These are phyloP conservation scores for Colletotrichum graminicola DNA, from an alignment of 2,329 filamentous ascomycete species.

Conservation along the genomic window DNA sequence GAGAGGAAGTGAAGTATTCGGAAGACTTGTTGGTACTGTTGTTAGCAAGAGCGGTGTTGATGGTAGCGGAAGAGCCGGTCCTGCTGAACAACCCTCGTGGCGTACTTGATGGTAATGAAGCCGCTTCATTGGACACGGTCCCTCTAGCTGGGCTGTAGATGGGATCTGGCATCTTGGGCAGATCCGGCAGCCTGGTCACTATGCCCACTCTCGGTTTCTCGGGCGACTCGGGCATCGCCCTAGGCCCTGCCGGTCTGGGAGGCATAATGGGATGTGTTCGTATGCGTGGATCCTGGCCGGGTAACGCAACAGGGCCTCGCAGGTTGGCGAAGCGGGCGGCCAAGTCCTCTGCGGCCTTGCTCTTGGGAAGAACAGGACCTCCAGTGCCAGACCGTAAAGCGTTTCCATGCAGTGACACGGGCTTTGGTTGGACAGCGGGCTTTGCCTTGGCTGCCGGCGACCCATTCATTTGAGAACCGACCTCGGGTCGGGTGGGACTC, in stretches of 20 bases:
- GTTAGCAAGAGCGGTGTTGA: constrained; percentile 46
- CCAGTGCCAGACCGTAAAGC: constrained; percentile 57
- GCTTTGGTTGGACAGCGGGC: constrained; percentile 73
- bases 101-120: constrained; percentile 74
- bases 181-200: constrained; percentile 64
- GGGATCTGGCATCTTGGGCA: constrained; percentile 79
- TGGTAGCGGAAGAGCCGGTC: constrained; percentile 49
- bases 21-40: constrained; percentile 35
- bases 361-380: constrained; percentile 46
- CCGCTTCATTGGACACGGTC: constrained; percentile 73
- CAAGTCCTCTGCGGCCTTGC: constrained; percentile 61
- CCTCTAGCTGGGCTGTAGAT: constrained; percentile 85
- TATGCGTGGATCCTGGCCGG: constrained; percentile 65
- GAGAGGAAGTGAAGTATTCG: constrained; percentile 53
- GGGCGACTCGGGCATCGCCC: constrained; percentile 62
- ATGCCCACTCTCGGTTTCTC: constrained; percentile 61
- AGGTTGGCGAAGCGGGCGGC: constrained; percentile 69
- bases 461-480: constrained; percentile 22
- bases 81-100: constrained; percentile 73
- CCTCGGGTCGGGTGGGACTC: constrained; percentile 29
- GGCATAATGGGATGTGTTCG: constrained; percentile 61
- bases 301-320: constrained; percentile 56
- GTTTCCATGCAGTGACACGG: constrained; percentile 74
- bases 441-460: constrained; percentile 52
- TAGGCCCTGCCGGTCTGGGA: constrained; percentile 58